Evolutionary conservation across 2,329 filamentous ascomycete species (phyloP).

Genomic region (Microcera coccophila): DNA sequence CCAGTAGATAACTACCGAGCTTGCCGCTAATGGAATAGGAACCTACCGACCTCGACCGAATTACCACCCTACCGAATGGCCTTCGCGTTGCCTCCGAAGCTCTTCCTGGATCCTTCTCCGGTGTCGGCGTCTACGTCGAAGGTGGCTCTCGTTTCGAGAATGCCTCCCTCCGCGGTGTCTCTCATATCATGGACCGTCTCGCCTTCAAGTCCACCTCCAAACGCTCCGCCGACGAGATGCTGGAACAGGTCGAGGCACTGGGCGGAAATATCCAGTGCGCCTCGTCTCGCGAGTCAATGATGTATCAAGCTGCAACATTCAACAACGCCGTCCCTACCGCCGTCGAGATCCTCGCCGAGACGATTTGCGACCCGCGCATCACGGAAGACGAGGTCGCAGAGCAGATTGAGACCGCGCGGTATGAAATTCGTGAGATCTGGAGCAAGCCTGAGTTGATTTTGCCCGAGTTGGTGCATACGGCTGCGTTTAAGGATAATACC

Average conservation of each 20-base stretch:
- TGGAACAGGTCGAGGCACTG: conserved; percentile 80
- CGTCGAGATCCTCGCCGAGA: conserved; percentile 83
- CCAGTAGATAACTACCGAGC: neutral
- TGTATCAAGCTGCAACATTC: conserved; percentile 99
- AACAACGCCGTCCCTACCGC: conserved; percentile 84
- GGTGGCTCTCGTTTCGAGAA: conserved; percentile 94
- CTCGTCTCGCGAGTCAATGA: conserved; percentile 89
- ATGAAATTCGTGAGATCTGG: conserved; percentile 98
- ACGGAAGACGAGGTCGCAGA: conserved; percentile 82
- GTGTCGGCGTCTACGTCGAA: conserved; percentile 92
- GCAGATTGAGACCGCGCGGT: conserved; percentile 87
- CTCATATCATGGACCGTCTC: conserved; percentile 91
- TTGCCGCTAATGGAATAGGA: conserved; percentile 47
- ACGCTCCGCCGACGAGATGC: conserved; percentile 75
- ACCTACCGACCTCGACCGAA: conserved; percentile 77
- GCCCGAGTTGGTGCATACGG: conserved; percentile 91
- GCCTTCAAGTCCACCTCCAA: conserved; percentile 85
- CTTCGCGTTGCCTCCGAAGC: conserved; percentile 92
- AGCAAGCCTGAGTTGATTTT: conserved; percentile 93
- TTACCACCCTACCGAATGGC: conserved; percentile 88
- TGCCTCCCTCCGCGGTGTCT: conserved; percentile 77
- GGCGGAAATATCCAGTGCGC: conserved; percentile 97
- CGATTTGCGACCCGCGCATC: conserved; percentile 79
- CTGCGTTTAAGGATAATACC: conserved; percentile 93
- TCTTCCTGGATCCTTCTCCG: conserved; percentile 88